These are phyloP conservation scores for Fraxinus greggii DNA, from an alignment of 305 asterid species.

Conservation along the genomic window DNA sequence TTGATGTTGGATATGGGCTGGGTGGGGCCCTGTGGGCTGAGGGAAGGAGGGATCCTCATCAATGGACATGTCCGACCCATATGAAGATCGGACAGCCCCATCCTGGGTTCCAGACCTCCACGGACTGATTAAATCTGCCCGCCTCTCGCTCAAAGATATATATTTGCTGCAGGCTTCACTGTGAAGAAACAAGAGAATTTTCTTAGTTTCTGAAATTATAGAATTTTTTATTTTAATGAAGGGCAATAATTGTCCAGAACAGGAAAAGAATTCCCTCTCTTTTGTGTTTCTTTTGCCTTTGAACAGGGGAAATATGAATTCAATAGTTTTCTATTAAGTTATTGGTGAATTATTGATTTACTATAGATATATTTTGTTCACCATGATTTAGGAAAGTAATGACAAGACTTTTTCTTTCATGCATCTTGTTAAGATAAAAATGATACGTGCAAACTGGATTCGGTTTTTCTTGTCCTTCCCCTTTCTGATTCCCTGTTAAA, in stretches of 20 bases:
- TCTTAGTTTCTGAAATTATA: not conserved
- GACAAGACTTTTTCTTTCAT: not conserved
- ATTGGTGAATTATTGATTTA: not conserved
- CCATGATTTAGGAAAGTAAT: not conserved
- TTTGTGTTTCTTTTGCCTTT: conserved; percentile 4
- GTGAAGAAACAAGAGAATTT: conserved; percentile 20
- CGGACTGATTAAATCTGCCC: conserved; percentile 58
- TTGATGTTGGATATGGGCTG: conserved; percentile 8
- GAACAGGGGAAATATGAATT: not conserved
- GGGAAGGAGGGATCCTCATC: conserved; percentile 65
- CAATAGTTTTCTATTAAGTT: not conserved
- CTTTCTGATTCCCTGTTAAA: not conserved
- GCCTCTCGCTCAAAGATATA: conserved; percentile 56
- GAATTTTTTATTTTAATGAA: not conserved
- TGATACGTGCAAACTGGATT: not conserved
- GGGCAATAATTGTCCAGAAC: not conserved
- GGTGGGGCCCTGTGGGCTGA: conserved; percentile 16
- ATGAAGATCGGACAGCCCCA: conserved; percentile 62
- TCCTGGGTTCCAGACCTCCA: conserved; percentile 39
- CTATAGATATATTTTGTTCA: not conserved
- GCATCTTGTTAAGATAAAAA: not conserved
- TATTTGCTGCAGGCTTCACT: conserved; percentile 80
- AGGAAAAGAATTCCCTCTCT: not conserved
- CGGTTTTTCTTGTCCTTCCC: not conserved
- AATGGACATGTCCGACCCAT: conserved; percentile 81